Base-by-base conservation (phyloP, 75 land plant genomes). In the Pinus albicaulis region DNA sequence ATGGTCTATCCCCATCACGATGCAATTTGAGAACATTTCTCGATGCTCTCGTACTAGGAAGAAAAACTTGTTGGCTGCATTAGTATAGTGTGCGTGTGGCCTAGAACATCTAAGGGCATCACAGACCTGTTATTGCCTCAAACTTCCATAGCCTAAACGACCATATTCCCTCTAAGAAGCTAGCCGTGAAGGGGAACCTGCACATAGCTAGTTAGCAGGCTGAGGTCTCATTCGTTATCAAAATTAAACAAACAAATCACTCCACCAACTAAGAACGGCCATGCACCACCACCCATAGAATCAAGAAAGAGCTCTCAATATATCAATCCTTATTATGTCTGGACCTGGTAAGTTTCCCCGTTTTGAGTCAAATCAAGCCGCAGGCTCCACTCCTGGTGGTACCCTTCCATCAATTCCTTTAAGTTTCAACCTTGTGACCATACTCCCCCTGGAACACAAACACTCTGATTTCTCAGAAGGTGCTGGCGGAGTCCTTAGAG, bases 171-270 rank as follows among this genome's bases (percentile, higher is more conserved):
- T 85, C 87, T 85, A 81, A 85, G 87, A 84, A 85, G 83, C 77
- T 81, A 75, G 82, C 75, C 75, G 28, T 2, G 22, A 65, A 65
- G 69, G 69, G 69, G n/a, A 65, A 65, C 78, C 85, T 78, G 85
- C 59, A 26, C 77, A 59, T 90, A 85, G 92, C 89, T 89, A 89
- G 91, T 89, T 91, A 92, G 89, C 84, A 88, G 87, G 92, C 87
- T 88, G 91, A 92, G 95, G 95, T 92, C 95, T 92, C 93, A 87
- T 90, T 92, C 89, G 83, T 92, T 90, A 93, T 81, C 88, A 78
- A 83, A 92, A 90, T 92, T 89, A 92, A 90, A 92, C 89, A 84
- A 87, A 90, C 93, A 92, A 92, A 90, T 92, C 83, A 82, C 88
- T 92, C 94, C 92, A 81, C 86, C 81, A 85, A 85, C 84, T 85